Percentiles rank a stretch among this genome's conserved stretches.
Evolutionary conservation across 305 asterid species (phyloP).

Genomic region (Rubia balearica): DNA sequence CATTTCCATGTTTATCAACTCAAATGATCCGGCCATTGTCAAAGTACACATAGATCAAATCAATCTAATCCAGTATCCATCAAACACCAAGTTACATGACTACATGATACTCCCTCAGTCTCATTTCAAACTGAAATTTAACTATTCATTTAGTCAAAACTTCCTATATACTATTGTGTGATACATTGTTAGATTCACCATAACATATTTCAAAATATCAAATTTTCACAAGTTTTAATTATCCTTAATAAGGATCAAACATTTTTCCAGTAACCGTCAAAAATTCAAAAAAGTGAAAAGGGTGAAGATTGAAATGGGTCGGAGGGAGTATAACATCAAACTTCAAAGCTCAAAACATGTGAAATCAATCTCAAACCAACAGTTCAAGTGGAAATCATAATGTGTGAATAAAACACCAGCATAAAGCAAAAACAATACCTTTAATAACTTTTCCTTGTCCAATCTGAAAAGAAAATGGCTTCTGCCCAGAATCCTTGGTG

Average conservation of each 20-base stretch:
- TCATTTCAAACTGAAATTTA: no score
- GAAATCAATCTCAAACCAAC: slow-evolving; percentile 1
- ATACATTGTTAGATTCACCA: no score
- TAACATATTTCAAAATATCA: no score
- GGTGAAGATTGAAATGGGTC: no score
- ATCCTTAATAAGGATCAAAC: no score
- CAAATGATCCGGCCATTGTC: not conserved
- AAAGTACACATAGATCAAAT: not conserved
- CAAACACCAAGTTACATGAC: not conserved
- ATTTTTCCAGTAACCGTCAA: no score
- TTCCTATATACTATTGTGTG: no score
- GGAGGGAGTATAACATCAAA: not conserved
- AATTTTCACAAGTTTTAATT: no score
- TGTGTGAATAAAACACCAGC: not conserved
- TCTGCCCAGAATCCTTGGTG: slow-evolving; percentile 92
- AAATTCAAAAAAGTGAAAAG: no score
- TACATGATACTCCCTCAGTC: no score
- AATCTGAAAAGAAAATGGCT: slow-evolving; percentile 76
- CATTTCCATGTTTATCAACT: not conserved
- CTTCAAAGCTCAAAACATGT: not conserved
- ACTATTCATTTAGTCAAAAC: no score
- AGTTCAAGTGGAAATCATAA: not conserved
- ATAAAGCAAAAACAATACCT: slow-evolving; percentile 40
- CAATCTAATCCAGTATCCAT: not conserved
- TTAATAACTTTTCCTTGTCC: slow-evolving; percentile 80